These are phyloP conservation scores for Mrakia hoshinonis DNA, from an alignment of 768 basidiomycete species.

Conservation along the genomic window DNA sequence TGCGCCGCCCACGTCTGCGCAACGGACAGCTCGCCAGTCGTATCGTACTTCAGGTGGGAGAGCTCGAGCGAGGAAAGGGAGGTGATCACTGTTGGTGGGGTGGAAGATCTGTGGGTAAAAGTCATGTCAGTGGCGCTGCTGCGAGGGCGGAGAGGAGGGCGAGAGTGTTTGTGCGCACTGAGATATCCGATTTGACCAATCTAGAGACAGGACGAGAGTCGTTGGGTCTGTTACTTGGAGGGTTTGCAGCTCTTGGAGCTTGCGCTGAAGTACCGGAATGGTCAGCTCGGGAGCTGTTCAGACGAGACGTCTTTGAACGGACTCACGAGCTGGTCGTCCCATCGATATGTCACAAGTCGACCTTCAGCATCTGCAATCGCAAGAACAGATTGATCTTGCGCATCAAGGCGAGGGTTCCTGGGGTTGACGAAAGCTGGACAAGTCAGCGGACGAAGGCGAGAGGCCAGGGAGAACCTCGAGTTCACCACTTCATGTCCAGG, in stretches of 20 bases:
- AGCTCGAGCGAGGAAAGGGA: slow-evolving; percentile 76
- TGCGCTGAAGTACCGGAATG: slow-evolving; percentile 27
- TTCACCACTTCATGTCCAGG: slow-evolving; percentile 88
- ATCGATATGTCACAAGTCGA: slow-evolving; percentile 56
- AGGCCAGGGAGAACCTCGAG: neutral
- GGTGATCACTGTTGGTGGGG: slow-evolving; percentile 48
- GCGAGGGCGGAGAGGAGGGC: neutral
- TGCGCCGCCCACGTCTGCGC: slow-evolving; percentile 72
- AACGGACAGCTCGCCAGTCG: slow-evolving; percentile 47
- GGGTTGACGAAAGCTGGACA: neutral
- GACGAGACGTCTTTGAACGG: neutral
- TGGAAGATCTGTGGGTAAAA: neutral
- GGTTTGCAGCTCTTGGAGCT: slow-evolving; percentile 34
- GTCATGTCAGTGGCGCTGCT: slow-evolving; percentile 29
- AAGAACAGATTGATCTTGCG: slow-evolving; percentile 42
- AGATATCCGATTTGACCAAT: slow-evolving; percentile 71
- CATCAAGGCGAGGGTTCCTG: slow-evolving; percentile 26
- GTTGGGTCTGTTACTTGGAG: slow-evolving; percentile 46
- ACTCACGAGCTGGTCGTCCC: slow-evolving; percentile 48
- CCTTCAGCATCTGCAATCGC: slow-evolving; percentile 83
- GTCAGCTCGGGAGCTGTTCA: neutral
- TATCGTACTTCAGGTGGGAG: slow-evolving; percentile 47
- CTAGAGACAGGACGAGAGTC: slow-evolving; percentile 76
- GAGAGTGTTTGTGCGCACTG: neutral
- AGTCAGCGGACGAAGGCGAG: neutral